A percentile compares a stretch with the other conserved stretches of the same genome.
These are phyloP conservation scores for Cetradonia linearis DNA, from an alignment of 495 filamentous ascomycete genomes.

Conservation along the genomic window DNA sequence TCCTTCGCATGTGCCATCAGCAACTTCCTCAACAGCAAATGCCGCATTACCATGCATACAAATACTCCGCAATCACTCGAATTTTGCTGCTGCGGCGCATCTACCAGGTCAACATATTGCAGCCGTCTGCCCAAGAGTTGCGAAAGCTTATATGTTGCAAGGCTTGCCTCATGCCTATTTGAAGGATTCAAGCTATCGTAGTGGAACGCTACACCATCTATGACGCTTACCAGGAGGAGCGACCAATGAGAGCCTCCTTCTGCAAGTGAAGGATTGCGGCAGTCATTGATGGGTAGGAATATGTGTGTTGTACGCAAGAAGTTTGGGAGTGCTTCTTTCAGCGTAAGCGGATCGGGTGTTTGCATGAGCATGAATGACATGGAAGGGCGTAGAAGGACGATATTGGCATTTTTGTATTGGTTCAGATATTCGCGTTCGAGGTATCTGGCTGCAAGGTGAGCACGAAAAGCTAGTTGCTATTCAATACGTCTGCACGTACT, in stretches of 20 bases:
- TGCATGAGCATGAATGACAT: conserved; percentile 92
- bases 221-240: conserved; percentile 74
- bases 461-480: not conserved
- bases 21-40: conserved; percentile 75
- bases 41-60: conserved; percentile 86
- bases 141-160: conserved; percentile 51
- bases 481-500: conserved; percentile 44
- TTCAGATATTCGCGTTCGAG: conserved; percentile 79
- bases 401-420: conserved; percentile 65
- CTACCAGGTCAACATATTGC: conserved; percentile 63
- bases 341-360: conserved; percentile 61
- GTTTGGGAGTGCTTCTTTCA: conserved; percentile 66
- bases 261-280: conserved; percentile 57
- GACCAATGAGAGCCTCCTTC: conserved; percentile 96
- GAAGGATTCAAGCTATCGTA: conserved; percentile 81
- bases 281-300: conserved; percentile 95
- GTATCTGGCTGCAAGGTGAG: conserved; percentile 44
- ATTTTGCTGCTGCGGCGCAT: conserved; percentile 87
- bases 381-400: conserved; percentile 82
- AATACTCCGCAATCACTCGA: conserved; percentile 90
- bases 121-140: conserved; percentile 54
- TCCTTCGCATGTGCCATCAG: conserved; percentile 61
- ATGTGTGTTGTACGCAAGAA: conserved; percentile 81
- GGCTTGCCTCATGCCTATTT: conserved; percentile 62
- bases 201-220: conserved; percentile 89